Evolutionary conservation across 352 stramenopile genomes (phyloP), one percentile per base, ranked within the genome.

Genomic region (Pythium pyrilobum): DNA sequence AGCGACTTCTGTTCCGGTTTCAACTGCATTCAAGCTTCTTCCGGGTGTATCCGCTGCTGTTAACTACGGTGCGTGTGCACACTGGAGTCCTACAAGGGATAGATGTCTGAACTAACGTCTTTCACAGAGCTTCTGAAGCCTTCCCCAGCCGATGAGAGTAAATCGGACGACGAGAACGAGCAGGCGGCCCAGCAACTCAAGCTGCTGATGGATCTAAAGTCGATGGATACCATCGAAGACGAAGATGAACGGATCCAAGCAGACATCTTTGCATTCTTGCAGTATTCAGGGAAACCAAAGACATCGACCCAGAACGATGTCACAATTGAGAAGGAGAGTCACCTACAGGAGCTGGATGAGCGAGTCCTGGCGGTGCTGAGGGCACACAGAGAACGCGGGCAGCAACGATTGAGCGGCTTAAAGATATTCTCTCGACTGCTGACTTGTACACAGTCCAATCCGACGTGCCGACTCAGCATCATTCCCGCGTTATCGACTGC

Each of bases 231-330:
- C 31, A 89, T 92, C 48, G 81, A 92, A 61, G 77, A 89, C 64
- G 84, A 95, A 67, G 84, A 95, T 37, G 84, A 92, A 45, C 77
- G 74, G n/a, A 70, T 90, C 29, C 81, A 92, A 31, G 55, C 77
- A 1, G 84, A 95, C 24, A 79, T 92, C 18, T 92, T 95, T 45
- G 73, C 72, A 2, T 95, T 95, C 29, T 58, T 95, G 16, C 81
- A 95, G 24, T 51, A 57, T 21, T 58, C 60, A 11, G 24, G 27
- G 4, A 64, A 64, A 27, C 7, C 37, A 2, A 67, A 67, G 28
- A 2, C 44, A 9, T 46, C 29, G 11, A 2, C 27, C 18, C 2
- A 3, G 42, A 29, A 65, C 10, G 16, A 43, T 46, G 59, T 34
- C 28, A 38, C 36, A 25, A 33, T 54, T 0, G 52, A 52, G 10